Conservation (phyloP, 192 early-diverging fungal genomes). For the Geranomyces variabilis region DNA sequence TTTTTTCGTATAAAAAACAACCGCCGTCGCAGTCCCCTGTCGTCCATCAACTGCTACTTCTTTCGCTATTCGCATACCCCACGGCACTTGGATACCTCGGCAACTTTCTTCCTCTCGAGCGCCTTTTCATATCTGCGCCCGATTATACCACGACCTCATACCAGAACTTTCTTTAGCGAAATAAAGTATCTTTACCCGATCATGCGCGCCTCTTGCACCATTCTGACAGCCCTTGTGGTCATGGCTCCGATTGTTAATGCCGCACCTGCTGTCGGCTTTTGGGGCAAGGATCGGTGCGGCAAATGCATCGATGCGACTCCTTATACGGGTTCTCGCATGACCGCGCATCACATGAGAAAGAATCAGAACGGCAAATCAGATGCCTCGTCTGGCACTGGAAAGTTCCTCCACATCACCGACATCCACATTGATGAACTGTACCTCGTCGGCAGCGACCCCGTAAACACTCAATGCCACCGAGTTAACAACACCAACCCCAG, state of each 20-base stretch:
- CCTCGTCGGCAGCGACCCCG: conserved; percentile 29
- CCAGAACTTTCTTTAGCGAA: too few relatives aligned
- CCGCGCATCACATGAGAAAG: background rate
- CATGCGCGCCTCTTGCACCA: background rate
- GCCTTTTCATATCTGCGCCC: background rate
- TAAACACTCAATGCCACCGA: conserved; percentile 25
- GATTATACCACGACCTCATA: background rate
- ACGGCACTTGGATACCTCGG: background rate
- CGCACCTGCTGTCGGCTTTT: conserved; percentile 2
- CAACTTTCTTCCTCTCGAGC: background rate
- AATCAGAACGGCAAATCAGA: background rate
- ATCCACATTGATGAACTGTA: conserved; percentile 35
- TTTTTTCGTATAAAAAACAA: too few relatives aligned
- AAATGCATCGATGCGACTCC: conserved; percentile 11
- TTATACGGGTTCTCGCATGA: conserved; percentile 11
- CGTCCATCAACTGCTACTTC: too few relatives aligned
- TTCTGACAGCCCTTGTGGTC: conserved; percentile 4
- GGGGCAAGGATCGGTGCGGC: background rate
- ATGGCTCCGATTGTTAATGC: background rate
- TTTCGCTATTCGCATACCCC: background rate
- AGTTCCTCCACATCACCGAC: conserved; percentile 33
- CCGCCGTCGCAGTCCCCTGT: too few relatives aligned
- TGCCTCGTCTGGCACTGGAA: conserved; percentile 10
- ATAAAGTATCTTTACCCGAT: background rate
- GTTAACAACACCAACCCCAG: conserved; percentile 5